Evolutionary conservation across 208 protist genomes (phyloP).

Genomic region (Leishmania braziliensis): DNA sequence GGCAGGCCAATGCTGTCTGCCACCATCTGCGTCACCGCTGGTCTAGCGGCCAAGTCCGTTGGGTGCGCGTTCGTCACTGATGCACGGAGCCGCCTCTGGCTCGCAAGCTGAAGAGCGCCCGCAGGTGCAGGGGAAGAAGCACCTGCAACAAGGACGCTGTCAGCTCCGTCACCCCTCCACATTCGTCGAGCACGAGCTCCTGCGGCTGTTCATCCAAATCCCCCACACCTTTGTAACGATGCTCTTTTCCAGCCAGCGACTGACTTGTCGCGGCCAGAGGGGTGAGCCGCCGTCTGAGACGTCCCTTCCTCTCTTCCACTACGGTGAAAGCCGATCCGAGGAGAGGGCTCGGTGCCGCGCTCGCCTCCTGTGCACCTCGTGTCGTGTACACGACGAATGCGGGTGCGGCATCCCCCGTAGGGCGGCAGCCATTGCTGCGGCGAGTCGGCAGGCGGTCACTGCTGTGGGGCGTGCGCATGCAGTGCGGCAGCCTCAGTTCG

Average conservation of each 20-base stretch:
- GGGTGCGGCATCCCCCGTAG: background rate
- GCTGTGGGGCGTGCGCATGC: background rate
- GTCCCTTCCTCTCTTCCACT: constrained; percentile 24
- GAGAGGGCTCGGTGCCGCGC: background rate
- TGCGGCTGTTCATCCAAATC: constrained; percentile 9
- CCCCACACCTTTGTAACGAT: constrained; percentile 10
- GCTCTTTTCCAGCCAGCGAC: constrained; percentile 11
- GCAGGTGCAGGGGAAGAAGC: constrained; percentile 3
- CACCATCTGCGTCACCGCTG: constrained; percentile 1
- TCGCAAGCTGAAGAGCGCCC: constrained; percentile 15
- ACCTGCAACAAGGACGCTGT: constrained; percentile 38
- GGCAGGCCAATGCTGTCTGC: constrained; percentile 1
- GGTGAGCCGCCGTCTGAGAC: constrained; percentile 15
- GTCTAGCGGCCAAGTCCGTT: constrained; percentile 4
- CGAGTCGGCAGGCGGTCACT: background rate
- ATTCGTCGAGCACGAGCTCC: constrained; percentile 12
- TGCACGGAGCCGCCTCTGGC: background rate
- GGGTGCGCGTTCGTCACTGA: background rate
- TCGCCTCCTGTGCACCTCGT: background rate
- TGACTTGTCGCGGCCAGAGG: constrained; percentile 24
- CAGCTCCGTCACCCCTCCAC: constrained; percentile 24
- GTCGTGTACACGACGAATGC: background rate
- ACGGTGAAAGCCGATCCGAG: constrained; percentile 14
- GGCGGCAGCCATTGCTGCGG: background rate
- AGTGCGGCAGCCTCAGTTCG: background rate